Conservation (phyloP, 768 basidiomycete genomes). For the Serendipita sp. region DNA sequence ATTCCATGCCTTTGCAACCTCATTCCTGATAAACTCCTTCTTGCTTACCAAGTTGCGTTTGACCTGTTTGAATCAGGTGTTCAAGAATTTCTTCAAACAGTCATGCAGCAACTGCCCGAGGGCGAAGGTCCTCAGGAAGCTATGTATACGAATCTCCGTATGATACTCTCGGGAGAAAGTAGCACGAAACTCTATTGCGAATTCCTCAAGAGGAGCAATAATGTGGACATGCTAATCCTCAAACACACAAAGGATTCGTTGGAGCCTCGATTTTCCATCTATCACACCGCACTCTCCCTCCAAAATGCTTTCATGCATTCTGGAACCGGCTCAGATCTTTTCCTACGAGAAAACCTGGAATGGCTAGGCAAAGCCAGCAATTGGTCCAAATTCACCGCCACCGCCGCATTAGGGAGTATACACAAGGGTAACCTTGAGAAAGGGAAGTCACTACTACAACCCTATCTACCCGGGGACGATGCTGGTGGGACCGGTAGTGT, state of each 20-base stretch:
- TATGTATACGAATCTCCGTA: conserved; percentile 57
- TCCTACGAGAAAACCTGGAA: conserved; percentile 89
- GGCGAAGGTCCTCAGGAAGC: conserved; percentile 36
- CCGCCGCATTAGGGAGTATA: conserved; percentile 91
- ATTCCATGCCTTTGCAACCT: conserved; percentile 53
- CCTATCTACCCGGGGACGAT: conserved; percentile 72
- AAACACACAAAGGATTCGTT: conserved; percentile 88
- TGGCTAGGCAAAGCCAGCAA: conserved; percentile 92
- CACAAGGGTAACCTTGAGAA: conserved; percentile 94
- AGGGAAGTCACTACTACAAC: conserved; percentile 80
- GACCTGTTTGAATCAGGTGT: conserved; percentile 88
- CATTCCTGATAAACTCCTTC: conserved; percentile 48
- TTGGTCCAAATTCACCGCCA: conserved; percentile 98
- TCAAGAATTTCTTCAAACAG: conserved; percentile 75
- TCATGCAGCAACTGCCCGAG: conserved; percentile 51
- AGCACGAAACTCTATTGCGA: conserved; percentile 87
- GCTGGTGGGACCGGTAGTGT: conserved; percentile 51
- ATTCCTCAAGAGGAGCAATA: conserved; percentile 89
- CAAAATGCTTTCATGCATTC: conserved; percentile 97
- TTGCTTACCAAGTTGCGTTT: conserved; percentile 92
- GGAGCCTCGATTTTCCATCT: conserved; percentile 89
- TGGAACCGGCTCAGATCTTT: conserved; percentile 90
- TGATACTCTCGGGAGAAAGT: conserved; percentile 78
- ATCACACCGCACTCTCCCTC: conserved; percentile 89
- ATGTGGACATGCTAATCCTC: conserved; percentile 77